These are phyloP conservation scores for Phialophora chinensis DNA, from an alignment of 2,329 filamentous ascomycete species.

Conservation along the genomic window DNA sequence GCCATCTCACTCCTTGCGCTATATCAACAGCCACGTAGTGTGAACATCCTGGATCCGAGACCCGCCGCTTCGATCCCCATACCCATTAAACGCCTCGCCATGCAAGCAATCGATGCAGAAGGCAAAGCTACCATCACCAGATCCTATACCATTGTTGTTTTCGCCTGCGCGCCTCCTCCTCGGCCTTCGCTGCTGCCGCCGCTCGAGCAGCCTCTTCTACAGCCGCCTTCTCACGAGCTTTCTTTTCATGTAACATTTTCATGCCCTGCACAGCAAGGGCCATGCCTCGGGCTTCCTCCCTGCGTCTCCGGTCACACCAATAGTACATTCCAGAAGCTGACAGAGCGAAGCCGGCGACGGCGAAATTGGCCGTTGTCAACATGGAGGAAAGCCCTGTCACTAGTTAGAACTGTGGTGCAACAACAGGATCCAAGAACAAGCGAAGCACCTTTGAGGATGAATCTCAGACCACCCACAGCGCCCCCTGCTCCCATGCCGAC, in stretches of 20 bases:
- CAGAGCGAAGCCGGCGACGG: constrained; percentile 75
- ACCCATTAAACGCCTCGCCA: constrained; percentile 24
- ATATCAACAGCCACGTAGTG: background rate
- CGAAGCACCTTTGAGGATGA: constrained; percentile 72
- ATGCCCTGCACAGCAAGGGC: constrained; percentile 83
- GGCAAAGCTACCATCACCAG: constrained; percentile 47
- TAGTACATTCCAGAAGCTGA: constrained; percentile 78
- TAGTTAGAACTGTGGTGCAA: constrained; percentile 16
- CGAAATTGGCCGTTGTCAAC: constrained; percentile 71
- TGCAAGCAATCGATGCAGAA: constrained; percentile 30
- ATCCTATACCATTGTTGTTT: constrained; percentile 56
- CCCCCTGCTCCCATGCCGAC: constrained; percentile 83
- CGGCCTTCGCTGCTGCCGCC: constrained; percentile 45
- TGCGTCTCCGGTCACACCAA: constrained; percentile 77
- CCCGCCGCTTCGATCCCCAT: background rate
- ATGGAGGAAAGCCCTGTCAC: constrained; percentile 24
- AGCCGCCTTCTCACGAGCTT: constrained; percentile 57
- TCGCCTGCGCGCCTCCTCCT: constrained; percentile 49
- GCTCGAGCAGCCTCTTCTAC: constrained; percentile 47
- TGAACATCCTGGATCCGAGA: background rate
- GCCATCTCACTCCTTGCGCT: background rate
- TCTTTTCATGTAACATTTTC: constrained; percentile 72
- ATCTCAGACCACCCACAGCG: constrained; percentile 73
- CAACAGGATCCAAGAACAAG: constrained; percentile 38
- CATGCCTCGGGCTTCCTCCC: constrained; percentile 80